Percentiles rank a stretch among this genome's conserved stretches.
Evolutionary conservation across 2,329 filamentous ascomycete species (phyloP).

Genomic region (Colletotrichum magnum): DNA sequence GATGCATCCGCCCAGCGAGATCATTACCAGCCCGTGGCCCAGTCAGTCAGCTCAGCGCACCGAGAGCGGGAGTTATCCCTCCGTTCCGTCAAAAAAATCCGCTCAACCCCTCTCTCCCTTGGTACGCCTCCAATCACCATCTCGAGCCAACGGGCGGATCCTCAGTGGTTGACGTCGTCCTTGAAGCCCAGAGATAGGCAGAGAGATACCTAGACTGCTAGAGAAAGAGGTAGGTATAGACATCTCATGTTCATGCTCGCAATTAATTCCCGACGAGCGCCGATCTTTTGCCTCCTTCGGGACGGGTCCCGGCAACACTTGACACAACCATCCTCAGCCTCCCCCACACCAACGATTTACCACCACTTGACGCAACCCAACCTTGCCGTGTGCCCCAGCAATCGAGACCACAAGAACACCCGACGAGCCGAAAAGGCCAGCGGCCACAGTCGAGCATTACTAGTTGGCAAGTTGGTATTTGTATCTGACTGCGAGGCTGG

Average conservation of each 20-base stretch:
- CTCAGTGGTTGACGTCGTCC: too few relatives aligned
- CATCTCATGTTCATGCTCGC: neutral
- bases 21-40: neutral
- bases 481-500: neutral
- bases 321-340: neutral
- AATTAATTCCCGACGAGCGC: neutral
- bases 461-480: neutral
- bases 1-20: neutral
- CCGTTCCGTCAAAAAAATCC: neutral
- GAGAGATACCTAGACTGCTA: too few relatives aligned
- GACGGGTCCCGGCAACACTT: conserved; percentile 3
- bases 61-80: conserved; percentile 20
- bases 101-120: neutral
- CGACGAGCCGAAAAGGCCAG: neutral
- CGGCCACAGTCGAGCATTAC: neutral
- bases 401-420: neutral
- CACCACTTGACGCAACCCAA: conserved; percentile 5
- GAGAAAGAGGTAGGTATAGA: neutral
- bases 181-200: too few relatives aligned
- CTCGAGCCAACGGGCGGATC: too few relatives aligned
- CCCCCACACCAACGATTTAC: conserved; percentile 1
- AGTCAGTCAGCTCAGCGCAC: neutral
- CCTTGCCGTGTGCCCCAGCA: neutral
- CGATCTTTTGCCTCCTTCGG: conserved; percentile 7
- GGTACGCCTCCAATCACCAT: neutral